Conservation (phyloP, 306 rosid genomes). For the Carpinus fangiana region DNA sequence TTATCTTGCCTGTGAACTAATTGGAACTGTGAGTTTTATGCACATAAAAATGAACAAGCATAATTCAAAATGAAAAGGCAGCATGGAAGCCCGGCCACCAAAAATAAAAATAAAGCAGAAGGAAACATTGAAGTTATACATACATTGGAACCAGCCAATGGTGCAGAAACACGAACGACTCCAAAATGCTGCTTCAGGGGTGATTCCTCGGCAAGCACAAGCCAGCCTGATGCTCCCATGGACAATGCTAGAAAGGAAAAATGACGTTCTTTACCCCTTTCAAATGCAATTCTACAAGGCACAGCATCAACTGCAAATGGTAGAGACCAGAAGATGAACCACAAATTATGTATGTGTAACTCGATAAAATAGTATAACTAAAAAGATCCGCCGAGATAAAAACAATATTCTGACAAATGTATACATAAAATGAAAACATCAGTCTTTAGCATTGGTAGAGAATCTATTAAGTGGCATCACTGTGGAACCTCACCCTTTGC, state of each 20-base stretch:
- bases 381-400: background rate
- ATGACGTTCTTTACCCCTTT: constrained; percentile 83
- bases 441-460: background rate
- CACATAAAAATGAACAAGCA: background rate
- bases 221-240: constrained; percentile 78
- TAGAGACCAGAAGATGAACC: constrained; percentile 28
- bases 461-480: background rate
- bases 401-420: background rate
- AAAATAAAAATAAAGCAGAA: constrained; percentile 9
- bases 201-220: constrained; percentile 74
- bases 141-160: constrained; percentile 91
- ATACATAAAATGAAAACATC: background rate
- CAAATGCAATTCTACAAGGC: constrained; percentile 91
- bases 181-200: constrained; percentile 70
- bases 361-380: constrained; percentile 1
- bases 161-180: constrained; percentile 69
- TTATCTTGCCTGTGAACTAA: background rate
- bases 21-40: background rate
- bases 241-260: constrained; percentile 70
- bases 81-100: background rate
- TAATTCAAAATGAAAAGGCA: background rate
- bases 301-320: constrained; percentile 65
- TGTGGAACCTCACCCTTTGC: background rate
- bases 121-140: constrained; percentile 25
- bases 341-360: constrained; percentile 1